Evolutionary conservation across 1,284 basidiomycete species (phyloP), one percentile per base, ranked within the genome.

Genomic region (Ustilago esculenta): DNA sequence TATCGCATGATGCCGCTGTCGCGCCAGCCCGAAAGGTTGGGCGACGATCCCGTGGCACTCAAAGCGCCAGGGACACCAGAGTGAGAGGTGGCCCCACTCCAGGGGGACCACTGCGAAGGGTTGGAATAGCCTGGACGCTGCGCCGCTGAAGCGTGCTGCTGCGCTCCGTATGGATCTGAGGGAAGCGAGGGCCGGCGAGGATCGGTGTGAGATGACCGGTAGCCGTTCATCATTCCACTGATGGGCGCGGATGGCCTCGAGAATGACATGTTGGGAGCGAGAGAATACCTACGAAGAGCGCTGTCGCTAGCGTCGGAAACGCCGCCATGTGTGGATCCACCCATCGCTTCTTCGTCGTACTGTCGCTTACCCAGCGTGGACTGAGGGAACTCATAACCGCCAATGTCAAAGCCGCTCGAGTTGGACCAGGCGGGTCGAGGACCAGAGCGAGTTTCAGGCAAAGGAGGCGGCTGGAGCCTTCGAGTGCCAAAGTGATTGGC

Each of bases 331-430:
- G 48, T 7, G 2, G 37, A 29, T 7, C 34, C 45, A 41, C 18
- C 50, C 36, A 51, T 34, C 20, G 46, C 29, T 8, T 72, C 64
- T 25, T 67, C 64, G 4, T 72, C 69, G 41, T 72, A 63, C 34
- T 51, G 44, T 15, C 64, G 69, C 52, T 72, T 72, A 35, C 69
- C 69, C 35, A 72, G 18, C 6, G 27, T 52, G 25, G 49, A 59
- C 37, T 50, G 55, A 20, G 69, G 64, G 37, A 67, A 72, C 24
- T 72, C 69, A 51, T 72, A 72, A 30, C 49, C 36, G 41, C 52
- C 42, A 20, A 54, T 58, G 33, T 71, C 68, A n/a, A 71, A 49
- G n/a, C 63, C 63, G 32, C 55, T 35, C 15, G 53, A 24, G 20
- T 55, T 64, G 25, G 55, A 37, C 67, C 61, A 70, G 21, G 33